Conservation (phyloP, 2,329 filamentous ascomycete genomes). For the Colletotrichum sp. region DNA sequence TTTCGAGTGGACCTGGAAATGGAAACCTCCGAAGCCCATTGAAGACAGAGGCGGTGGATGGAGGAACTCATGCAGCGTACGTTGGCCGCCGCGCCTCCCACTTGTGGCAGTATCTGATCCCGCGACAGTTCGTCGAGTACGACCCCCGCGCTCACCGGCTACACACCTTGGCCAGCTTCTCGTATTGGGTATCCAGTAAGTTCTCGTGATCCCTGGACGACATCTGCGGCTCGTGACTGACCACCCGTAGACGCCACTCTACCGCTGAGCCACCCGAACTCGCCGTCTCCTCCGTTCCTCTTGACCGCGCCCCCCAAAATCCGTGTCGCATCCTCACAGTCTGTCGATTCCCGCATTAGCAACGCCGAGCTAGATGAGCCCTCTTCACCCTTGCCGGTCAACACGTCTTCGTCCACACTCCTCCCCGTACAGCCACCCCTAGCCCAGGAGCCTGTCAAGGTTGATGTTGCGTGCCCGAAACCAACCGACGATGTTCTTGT, state of each 20-base stretch:
- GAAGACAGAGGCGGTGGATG: constrained; percentile 91
- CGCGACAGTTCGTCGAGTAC: constrained; percentile 86
- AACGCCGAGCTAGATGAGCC: constrained; percentile 71
- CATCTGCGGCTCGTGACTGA: constrained; percentile 18
- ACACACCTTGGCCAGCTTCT: constrained; percentile 88
- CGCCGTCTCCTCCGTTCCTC: constrained; percentile 75
- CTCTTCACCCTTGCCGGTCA: constrained; percentile 52
- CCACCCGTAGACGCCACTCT: constrained; percentile 44
- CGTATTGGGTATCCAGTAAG: constrained; percentile 91
- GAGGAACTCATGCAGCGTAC: constrained; percentile 91
- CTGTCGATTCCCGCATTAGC: constrained; percentile 82
- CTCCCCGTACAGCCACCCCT: constrained; percentile 21
- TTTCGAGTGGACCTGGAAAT: constrained; percentile 97
- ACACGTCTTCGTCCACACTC: constrained; percentile 22
- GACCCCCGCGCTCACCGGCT: constrained; percentile 90
- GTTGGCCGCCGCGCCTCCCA: constrained; percentile 30
- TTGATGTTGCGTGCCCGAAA: constrained; percentile 86
- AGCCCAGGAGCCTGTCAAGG: constrained; percentile 67
- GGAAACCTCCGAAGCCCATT: constrained; percentile 82
- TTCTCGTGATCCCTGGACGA: not conserved
- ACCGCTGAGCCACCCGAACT: constrained; percentile 62
- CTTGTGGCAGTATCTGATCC: constrained; percentile 28
- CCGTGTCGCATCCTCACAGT: constrained; percentile 85
- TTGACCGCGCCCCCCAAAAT: constrained; percentile 76
- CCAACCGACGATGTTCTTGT: constrained; percentile 85